Conservation (phyloP, 176 grass and related monocot species). For the Juncus inflexus region DNA sequence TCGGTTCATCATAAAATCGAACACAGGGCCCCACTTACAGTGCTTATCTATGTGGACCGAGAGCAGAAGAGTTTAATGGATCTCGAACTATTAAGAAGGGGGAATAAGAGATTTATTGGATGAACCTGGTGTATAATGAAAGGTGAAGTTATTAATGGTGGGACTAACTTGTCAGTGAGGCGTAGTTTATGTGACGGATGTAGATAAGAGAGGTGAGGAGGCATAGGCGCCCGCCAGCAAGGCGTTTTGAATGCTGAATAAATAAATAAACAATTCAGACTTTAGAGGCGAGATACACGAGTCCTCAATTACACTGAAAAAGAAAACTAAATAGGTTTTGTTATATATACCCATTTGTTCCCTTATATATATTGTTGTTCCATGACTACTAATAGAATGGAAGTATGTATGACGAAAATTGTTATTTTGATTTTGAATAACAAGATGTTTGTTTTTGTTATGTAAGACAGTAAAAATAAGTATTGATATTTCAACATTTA, state of each 20-base stretch:
- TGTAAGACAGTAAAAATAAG: no score
- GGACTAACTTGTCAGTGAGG: neutral
- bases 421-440: no score
- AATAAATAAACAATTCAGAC: neutral
- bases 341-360: no score
- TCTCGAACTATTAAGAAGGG: neutral
- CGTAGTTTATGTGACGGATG: neutral
- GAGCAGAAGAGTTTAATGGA: neutral
- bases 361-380: no score
- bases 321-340: no score
- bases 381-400: no score
- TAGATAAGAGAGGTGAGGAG: neutral
- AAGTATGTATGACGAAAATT: no score
- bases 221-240: constrained; percentile 14
- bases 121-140: neutral
- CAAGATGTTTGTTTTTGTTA: no score
- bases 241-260: constrained; percentile 6
- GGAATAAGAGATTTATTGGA: neutral
- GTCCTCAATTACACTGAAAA: neutral
- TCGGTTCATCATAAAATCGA: neutral
- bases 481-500: no score
- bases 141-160: neutral
- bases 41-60: neutral
- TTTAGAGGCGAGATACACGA: constrained; percentile 3
- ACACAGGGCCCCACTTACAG: neutral